These are phyloP conservation scores for Leccinum insolens DNA, from an alignment of 1,284 basidiomycete species.

Conservation along the genomic window DNA sequence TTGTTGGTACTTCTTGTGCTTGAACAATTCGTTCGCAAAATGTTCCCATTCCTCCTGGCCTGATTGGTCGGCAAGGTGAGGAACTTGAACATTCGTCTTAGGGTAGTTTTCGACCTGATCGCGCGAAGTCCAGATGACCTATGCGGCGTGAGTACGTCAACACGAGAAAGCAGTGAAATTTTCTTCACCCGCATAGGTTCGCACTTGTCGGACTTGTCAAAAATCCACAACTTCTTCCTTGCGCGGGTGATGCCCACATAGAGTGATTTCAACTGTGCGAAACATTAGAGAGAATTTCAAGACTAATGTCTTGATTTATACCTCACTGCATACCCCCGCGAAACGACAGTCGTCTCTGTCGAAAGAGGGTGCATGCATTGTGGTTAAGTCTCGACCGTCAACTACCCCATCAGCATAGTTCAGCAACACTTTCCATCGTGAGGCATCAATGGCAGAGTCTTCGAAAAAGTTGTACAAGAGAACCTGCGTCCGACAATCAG, in stretches of 20 bases:
- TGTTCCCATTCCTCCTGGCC: constrained; percentile 56
- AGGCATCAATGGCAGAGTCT: no score
- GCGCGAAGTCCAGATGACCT: constrained; percentile 53
- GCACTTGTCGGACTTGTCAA: constrained; percentile 58
- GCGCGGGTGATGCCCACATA: constrained; percentile 58
- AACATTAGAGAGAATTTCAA: no score
- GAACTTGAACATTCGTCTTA: constrained; percentile 47
- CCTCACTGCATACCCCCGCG: no score
- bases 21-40: constrained; percentile 55
- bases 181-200: constrained; percentile 52
- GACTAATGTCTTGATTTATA: no score
- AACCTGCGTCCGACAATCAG: no score
- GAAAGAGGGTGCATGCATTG: no score
- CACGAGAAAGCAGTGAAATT: neutral
- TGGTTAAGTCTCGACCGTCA: no score
- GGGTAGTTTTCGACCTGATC: constrained; percentile 44
- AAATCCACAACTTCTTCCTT: constrained; percentile 68
- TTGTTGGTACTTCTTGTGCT: constrained; percentile 55
- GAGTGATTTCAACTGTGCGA: no score
- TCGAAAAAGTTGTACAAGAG: no score
- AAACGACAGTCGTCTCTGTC: no score
- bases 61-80: constrained; percentile 48
- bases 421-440: no score
- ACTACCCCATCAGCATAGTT: no score
- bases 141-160: neutral